phyloP scores from a whole-genome alignment of 2,329 filamentous ascomycete species.

The Diplodia mutila region DNA sequence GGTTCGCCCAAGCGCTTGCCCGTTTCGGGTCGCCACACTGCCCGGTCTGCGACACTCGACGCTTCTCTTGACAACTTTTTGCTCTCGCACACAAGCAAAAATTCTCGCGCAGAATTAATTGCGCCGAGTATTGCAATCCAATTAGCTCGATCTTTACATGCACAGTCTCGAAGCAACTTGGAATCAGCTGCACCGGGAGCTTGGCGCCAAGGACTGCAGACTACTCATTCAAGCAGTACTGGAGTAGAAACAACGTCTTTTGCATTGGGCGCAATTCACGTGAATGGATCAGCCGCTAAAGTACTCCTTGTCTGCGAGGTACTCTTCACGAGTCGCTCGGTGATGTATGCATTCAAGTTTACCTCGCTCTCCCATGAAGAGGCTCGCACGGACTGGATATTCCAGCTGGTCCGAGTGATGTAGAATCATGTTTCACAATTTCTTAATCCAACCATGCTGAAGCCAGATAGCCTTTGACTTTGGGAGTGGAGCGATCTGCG shows the following conservation, averaged over 20 bases:
- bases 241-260: neutral
- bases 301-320: neutral
- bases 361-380: neutral
- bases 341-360: neutral
- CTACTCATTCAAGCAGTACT: neutral
- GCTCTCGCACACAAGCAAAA: neutral
- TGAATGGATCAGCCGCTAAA: neutral
- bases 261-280: neutral
- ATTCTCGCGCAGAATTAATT: no score
- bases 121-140: no score
- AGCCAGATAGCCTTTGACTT: neutral
- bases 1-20: slow-evolving; percentile 21
- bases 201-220: neutral
- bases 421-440: neutral
- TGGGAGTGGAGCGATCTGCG: neutral
- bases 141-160: no score
- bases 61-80: neutral
- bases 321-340: neutral
- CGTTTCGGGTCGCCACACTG: slow-evolving; percentile 2
- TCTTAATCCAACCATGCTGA: neutral
- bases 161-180: neutral
- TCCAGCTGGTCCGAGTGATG: neutral
- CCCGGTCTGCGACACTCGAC: neutral
- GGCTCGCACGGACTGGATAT: neutral
- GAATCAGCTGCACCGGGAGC: neutral